Base-by-base conservation (phyloP, 108 stramenopile genomes). In the Bacterosira constricta region DNA sequence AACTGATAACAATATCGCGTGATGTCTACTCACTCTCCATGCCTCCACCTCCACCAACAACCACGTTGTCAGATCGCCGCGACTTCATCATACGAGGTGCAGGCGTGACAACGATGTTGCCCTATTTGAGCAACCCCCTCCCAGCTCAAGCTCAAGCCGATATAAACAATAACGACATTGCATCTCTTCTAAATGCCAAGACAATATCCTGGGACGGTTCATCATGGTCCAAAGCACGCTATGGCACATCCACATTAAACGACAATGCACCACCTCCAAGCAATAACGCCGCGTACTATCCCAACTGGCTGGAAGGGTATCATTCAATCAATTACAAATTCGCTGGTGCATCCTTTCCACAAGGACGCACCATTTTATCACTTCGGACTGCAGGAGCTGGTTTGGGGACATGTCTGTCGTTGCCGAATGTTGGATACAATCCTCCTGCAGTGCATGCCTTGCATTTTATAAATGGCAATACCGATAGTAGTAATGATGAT, bases 391-490 rank as follows among this genome's bases (percentile, higher is more conserved):
- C 68, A 15, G 79, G 79, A n/a, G 79, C 79, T 2, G 79, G 79
- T 4, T 34, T 80, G 23, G 73, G 79, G 36, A 80, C 66, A 5
- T 75, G 73, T 45, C 23, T 75, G 25, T 35, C 53, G 3, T 36
- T 80, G 17, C 73, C 79, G 2, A 80, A 80, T 39, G 69, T 80
- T 17, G 79, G 79, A 36, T 75, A 69, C 60, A 70, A 62, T 63
- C 79, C 79, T 17, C 30, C 73, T 25, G 18, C 36, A n/a, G 36
- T 59, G 17, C 69, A 17, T 38, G 27, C 51, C 18, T 26, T 55
- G 6, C 39, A 36, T 31, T 74, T 55, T 58, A 6, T 17, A 57
- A 55, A 6, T 51, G n/a, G 26, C n/a, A 66, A 18, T 26, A 13
- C 32, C 23, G 13, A 67, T 27, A 15, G 30, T 17, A 31, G 56